Base-by-base conservation (phyloP, 345 rosid genomes). In the Excoecaria cochinchinensis region DNA sequence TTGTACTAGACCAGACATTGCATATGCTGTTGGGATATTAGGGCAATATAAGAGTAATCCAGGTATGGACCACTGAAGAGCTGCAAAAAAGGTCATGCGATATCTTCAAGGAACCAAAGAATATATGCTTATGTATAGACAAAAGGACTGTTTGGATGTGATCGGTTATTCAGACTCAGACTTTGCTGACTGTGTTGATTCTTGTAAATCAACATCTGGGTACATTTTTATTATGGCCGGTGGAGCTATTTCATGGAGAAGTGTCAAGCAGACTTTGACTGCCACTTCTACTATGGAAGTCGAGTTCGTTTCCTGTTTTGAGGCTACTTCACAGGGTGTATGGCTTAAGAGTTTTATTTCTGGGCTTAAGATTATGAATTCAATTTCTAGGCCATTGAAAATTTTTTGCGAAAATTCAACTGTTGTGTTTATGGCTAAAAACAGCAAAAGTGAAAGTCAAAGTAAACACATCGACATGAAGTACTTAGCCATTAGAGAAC, bases 251-350 rank as follows among this genome's bases (percentile, higher is more conserved):
- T n/a, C n/a, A n/a, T n/a, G n/a, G n/a, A n/a, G n/a, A n/a, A n/a
- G n/a, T n/a, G n/a, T n/a, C n/a, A n/a, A n/a, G n/a, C n/a, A n/a
- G n/a, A n/a, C n/a, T n/a, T n/a, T n/a, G n/a, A n/a, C n/a, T n/a
- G n/a, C n/a, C n/a, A n/a, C n/a, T n/a, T n/a, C n/a, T n/a, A n/a
- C n/a, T n/a, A n/a, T n/a, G n/a, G n/a, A n/a, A n/a, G n/a, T n/a
- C n/a, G n/a, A n/a, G n/a, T n/a, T n/a, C n/a, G n/a, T n/a, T n/a
- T n/a, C n/a, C n/a, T n/a, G n/a, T n/a, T n/a, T n/a, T n/a, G 52
- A 68, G 71, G 68, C 68, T 7, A 63, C 68, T 64, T 64, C 46
- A n/a, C n/a, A n/a, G n/a, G n/a, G n/a, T n/a, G n/a, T n/a, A n/a
- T n/a, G n/a, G n/a, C n/a, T n/a, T n/a, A n/a, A n/a, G n/a, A n/a